Conservation (phyloP, 1,284 basidiomycete species). For the Sanghuangporus weigelae region DNA sequence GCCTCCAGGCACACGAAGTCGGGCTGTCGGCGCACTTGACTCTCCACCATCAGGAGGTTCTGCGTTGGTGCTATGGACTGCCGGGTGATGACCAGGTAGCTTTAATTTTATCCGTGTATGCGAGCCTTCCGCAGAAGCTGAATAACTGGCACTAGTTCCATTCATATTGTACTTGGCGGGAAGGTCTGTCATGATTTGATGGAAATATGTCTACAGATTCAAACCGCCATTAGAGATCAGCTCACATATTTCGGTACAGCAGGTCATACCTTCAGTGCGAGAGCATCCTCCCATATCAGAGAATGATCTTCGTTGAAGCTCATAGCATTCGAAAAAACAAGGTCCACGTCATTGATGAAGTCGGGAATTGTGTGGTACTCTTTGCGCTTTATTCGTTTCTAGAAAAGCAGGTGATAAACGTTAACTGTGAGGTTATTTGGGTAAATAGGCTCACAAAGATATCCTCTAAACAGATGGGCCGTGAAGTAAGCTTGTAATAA, state of each 20-base stretch:
- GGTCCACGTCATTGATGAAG: constrained; percentile 82
- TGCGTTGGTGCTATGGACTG: not conserved
- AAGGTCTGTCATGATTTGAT: constrained; percentile 68
- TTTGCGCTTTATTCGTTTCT: constrained; percentile 76
- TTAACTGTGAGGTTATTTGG: constrained; percentile 9
- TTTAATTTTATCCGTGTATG: constrained; percentile 60
- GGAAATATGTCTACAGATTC: constrained; percentile 54
- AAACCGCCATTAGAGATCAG: constrained; percentile 15
- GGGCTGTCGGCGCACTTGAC: not conserved
- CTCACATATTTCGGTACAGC: not conserved
- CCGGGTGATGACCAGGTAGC: constrained; percentile 35
- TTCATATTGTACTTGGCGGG: constrained; percentile 47
- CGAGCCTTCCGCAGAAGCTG: constrained; percentile 42
- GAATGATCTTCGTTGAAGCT: constrained; percentile 75
- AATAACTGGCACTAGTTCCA: not conserved
- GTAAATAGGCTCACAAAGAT: constrained; percentile 58
- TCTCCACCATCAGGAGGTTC: not conserved
- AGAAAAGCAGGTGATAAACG: constrained; percentile 13
- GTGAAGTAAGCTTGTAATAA: constrained; percentile 83
- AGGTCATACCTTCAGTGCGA: constrained; percentile 50
- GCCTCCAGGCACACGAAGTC: constrained; percentile 12
- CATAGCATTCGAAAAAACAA: constrained; percentile 90
- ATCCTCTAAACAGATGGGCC: constrained; percentile 77
- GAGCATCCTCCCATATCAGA: constrained; percentile 71
- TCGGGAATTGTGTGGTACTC: constrained; percentile 61